Evolutionary conservation across 495 filamentous ascomycete genomes (phyloP).

Genomic region (Staphylotrichum longicolle): DNA sequence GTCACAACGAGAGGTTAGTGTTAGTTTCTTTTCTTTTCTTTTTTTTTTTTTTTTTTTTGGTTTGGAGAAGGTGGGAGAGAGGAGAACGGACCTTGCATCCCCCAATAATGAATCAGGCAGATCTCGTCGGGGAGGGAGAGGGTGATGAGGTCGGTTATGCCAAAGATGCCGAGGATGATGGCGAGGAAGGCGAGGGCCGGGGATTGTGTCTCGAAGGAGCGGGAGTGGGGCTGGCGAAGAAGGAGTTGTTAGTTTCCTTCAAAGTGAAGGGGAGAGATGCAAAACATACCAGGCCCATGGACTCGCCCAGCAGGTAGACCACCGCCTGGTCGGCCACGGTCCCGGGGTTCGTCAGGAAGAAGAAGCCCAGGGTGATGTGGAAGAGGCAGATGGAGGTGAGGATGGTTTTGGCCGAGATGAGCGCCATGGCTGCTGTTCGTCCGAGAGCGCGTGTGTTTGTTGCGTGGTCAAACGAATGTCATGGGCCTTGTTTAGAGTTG

Average conservation of each 20-base stretch:
- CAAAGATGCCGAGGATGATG: slow-evolving; percentile 62
- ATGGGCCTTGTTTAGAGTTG: background rate
- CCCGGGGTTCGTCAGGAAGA: slow-evolving; percentile 70
- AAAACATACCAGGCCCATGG: slow-evolving; percentile 67
- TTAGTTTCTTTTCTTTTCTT: too few species aligned
- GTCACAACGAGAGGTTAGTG: background rate
- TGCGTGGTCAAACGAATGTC: background rate
- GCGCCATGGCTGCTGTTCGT: slow-evolving; percentile 56
- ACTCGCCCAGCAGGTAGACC: slow-evolving; percentile 79
- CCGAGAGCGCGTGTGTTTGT: background rate
- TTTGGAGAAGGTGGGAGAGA: slow-evolving; percentile 15
- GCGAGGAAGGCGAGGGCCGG: slow-evolving; percentile 70
- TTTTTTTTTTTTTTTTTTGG: too few species aligned
- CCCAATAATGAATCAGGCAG: slow-evolving; percentile 60
- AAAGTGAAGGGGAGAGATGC: background rate
- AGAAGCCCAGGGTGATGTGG: slow-evolving; percentile 76
- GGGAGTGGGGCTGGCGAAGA: slow-evolving; percentile 40
- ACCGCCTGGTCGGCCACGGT: slow-evolving; percentile 73
- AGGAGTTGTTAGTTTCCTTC: slow-evolving; percentile 2
- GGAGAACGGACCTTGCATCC: slow-evolving; percentile 48
- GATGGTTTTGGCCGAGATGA: slow-evolving; percentile 73
- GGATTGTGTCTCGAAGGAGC: slow-evolving; percentile 60
- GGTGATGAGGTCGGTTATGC: slow-evolving; percentile 70
- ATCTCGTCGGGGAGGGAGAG: slow-evolving; percentile 71
- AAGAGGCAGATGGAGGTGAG: slow-evolving; percentile 77